phyloP scores from a whole-genome alignment of 176 grass and related monocot species.

The Musa acuminata region DNA sequence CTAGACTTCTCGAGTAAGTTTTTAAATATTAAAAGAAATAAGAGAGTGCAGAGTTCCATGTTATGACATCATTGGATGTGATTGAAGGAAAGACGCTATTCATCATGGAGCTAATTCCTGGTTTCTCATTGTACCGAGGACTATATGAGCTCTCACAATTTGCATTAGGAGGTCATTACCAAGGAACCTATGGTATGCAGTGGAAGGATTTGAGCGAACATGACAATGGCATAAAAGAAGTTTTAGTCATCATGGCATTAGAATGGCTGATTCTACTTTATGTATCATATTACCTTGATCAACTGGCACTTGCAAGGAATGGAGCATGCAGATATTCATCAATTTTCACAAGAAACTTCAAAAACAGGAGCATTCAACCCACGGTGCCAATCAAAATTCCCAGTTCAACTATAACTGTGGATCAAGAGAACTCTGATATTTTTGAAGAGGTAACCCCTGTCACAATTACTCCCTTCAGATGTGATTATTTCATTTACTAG shows the following conservation, averaged over 20 bases:
- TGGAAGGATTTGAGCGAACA: slow-evolving; percentile 44
- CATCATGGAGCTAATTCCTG: slow-evolving; percentile 55
- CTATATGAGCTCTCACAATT: slow-evolving; percentile 62
- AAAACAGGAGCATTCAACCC: slow-evolving; percentile 26
- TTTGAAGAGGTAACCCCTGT: slow-evolving; percentile 39
- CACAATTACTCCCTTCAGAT: not conserved
- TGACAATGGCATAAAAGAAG: slow-evolving; percentile 47
- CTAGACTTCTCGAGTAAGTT: slow-evolving; percentile 8
- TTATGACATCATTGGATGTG: not conserved
- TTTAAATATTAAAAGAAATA: not conserved
- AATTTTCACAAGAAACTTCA: slow-evolving; percentile 30
- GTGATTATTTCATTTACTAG: not conserved
- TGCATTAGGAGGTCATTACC: slow-evolving; percentile 34
- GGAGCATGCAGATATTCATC: slow-evolving; percentile 20
- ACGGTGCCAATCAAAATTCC: slow-evolving; percentile 16
- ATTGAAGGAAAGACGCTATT: slow-evolving; percentile 24
- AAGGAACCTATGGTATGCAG: slow-evolving; percentile 34
- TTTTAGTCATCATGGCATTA: slow-evolving; percentile 46
- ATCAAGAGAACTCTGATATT: slow-evolving; percentile 49
- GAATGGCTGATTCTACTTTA: slow-evolving; percentile 51
- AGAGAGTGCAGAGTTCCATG: not conserved
- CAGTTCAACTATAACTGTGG: slow-evolving; percentile 26
- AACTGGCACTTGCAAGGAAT: slow-evolving; percentile 14
- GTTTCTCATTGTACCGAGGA: slow-evolving; percentile 63
- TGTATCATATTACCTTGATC: slow-evolving; percentile 48